Evolutionary conservation across 805 yeast genomes (phyloP), one percentile per base, ranked within the genome.

Genomic region (Schizosaccharomyces osmophilus): DNA sequence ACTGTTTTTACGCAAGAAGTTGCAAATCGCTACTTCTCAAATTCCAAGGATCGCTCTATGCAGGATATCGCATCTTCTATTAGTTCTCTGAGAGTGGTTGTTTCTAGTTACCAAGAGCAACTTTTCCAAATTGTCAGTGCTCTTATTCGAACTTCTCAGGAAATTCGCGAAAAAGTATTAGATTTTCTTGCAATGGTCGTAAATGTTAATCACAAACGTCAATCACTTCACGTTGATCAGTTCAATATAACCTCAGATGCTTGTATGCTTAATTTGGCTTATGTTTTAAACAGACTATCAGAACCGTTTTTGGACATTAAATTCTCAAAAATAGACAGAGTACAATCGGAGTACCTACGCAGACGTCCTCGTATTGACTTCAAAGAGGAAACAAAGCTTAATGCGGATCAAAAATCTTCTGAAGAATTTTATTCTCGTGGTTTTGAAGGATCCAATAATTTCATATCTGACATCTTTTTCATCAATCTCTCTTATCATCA

Each of bases 391-490:
- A 83, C 97, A 4, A 81, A 93, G 67, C 76, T 87, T 22, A 83
- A 85, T 66, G 79, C 95, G 1, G 85, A 93, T 42, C 76, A 79
- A 57, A 78, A 78, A 62, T 93, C 85, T 67, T 84, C 87, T 4
- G 77, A 77, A 59, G 81, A 79, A 60, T 81, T 78, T 66, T 80
- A 79, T 67, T 71, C 76, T 5, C 73, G 72, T 51, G 69, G 74
- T 13, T 68, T 70, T n/a, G 71, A 66, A 1, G 71, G 68, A n/a
- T 61, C 63, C 17, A 48, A 70, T n/a, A 90, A 93, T 67, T 93
- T 93, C 69, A 87, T 93, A n/a, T 82, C 95, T 8, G 93, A 90
- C 65, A 84, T 95, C 67, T 93, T 88, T 71, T 93, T 78, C 68
- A 70, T 93, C 62, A 81, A 89, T 5, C 74, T 84, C 61, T 82